Conservation (phyloP, 805 yeast genomes). For the Monosporozyma aerobia region DNA sequence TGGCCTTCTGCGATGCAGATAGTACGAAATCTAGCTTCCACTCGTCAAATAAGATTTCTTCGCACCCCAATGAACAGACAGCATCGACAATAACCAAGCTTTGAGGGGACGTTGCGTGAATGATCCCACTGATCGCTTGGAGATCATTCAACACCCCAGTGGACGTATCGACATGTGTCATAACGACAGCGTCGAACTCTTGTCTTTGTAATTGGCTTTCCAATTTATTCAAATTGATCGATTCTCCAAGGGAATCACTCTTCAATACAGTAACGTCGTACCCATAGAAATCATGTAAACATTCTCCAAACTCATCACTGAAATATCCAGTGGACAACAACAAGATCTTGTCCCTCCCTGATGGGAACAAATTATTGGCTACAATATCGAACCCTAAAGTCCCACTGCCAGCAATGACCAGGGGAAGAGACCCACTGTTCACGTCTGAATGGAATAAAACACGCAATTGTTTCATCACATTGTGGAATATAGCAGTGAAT, state of each 20-base stretch:
- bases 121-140: constrained; percentile 48
- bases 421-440: constrained; percentile 48
- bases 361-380: constrained; percentile 61
- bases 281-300: constrained; percentile 46
- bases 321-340: constrained; percentile 88
- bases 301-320: constrained; percentile 73
- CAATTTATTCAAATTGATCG: constrained; percentile 47
- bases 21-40: constrained; percentile 88
- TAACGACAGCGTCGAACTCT: constrained; percentile 60
- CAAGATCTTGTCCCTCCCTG: constrained; percentile 53
- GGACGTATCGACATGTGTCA: constrained; percentile 95
- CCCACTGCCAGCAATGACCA: constrained; percentile 83
- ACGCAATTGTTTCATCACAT: constrained; percentile 58
- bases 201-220: constrained; percentile 44
- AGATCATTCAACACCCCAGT: constrained; percentile 85
- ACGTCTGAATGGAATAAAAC: constrained; percentile 62
- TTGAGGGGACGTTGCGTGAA: constrained; percentile 61
- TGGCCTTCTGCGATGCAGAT: constrained; percentile 91
- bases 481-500: constrained; percentile 65
- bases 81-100: constrained; percentile 84
- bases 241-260: constrained; percentile 66
- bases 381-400: constrained; percentile 92
- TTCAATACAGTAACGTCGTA: constrained; percentile 58
- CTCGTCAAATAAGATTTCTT: constrained; percentile 69
- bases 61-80: constrained; percentile 90